Conservation (phyloP, 208 protist genomes). For the Leishmania arabica region DNA sequence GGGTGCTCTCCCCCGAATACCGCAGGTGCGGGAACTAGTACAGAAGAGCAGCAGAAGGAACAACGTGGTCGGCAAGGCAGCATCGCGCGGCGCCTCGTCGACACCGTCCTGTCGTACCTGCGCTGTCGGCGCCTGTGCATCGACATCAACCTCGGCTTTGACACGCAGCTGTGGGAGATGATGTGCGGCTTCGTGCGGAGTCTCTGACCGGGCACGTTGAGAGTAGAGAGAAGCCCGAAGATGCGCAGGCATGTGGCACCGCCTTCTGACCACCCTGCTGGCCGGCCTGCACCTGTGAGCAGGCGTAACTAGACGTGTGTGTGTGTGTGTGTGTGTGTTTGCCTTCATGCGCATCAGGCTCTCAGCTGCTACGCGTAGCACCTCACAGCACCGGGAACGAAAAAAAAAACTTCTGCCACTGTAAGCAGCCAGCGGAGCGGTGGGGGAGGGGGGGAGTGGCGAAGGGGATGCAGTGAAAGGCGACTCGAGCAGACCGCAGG, state of each 20-base stretch:
- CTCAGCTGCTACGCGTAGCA: not conserved
- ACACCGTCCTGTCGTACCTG: conserved; percentile 19
- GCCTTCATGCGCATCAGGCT: not conserved
- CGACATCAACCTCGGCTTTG: conserved; percentile 29
- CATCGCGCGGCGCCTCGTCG: conserved; percentile 25
- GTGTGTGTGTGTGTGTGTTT: not conserved
- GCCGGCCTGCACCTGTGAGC: not conserved
- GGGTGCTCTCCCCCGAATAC: not conserved
- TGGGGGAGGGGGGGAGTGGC: not conserved
- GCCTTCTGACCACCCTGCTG: not conserved
- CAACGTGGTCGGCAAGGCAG: not conserved
- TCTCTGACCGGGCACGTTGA: not conserved
- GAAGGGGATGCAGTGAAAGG: not conserved
- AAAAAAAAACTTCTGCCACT: not conserved
- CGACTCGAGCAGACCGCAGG: not conserved
- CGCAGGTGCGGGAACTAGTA: not conserved
- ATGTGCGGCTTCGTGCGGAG: conserved; percentile 4
- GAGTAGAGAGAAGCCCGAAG: not conserved
- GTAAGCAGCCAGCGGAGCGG: not conserved
- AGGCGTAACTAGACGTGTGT: not conserved
- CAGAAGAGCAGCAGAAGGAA: not conserved
- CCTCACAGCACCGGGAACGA: not conserved
- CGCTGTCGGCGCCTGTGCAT: conserved; percentile 31
- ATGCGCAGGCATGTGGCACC: not conserved
- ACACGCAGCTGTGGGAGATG: conserved; percentile 29